Percentiles rank a stretch among this genome's conserved stretches.
Evolutionary conservation across 2,329 filamentous ascomycete species (phyloP).

Genomic region (Epichloe hybrida): DNA sequence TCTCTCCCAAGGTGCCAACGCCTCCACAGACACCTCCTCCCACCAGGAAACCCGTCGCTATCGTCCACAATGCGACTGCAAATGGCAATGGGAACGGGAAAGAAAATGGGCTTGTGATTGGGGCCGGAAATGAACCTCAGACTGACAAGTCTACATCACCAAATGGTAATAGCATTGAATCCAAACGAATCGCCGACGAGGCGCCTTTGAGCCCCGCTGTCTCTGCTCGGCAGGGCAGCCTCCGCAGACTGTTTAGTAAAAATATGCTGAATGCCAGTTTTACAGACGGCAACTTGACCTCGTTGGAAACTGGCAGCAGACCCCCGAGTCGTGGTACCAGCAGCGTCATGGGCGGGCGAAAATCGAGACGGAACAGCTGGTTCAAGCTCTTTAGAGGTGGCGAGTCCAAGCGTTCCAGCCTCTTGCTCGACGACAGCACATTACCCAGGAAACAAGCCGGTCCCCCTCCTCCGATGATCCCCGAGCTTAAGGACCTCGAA

Average conservation of each 20-base stretch:
- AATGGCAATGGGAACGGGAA: background rate
- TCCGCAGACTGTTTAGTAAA: slow-evolving; percentile 44
- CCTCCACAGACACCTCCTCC: slow-evolving; percentile 25
- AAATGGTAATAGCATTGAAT: slow-evolving; percentile 30
- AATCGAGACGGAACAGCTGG: slow-evolving; percentile 44
- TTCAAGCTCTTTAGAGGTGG: slow-evolving; percentile 38
- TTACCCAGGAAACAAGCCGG: slow-evolving; percentile 25
- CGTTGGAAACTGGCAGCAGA: slow-evolving; percentile 25
- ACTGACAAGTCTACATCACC: slow-evolving; percentile 5
- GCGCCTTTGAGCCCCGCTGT: slow-evolving; percentile 37
- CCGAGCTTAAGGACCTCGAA: slow-evolving; percentile 40
- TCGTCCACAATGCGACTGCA: background rate
- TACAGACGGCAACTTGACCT: slow-evolving; percentile 33
- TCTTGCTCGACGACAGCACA: slow-evolving; percentile 25
- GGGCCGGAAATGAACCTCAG: background rate
- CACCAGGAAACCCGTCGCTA: slow-evolving; percentile 11
- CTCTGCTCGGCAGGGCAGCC: slow-evolving; percentile 40
- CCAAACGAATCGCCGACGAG: slow-evolving; percentile 38
- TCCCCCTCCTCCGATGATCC: slow-evolving; percentile 48
- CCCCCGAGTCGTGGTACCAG: slow-evolving; percentile 39
- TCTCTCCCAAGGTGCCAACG: slow-evolving; percentile 38
- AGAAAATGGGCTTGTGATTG: background rate
- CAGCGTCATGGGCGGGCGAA: slow-evolving; percentile 37
- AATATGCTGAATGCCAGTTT: slow-evolving; percentile 40
- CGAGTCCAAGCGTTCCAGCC: slow-evolving; percentile 27